phyloP scores from a whole-genome alignment of 108 stramenopile genomes.

The Asterionellopsis glacialis region DNA sequence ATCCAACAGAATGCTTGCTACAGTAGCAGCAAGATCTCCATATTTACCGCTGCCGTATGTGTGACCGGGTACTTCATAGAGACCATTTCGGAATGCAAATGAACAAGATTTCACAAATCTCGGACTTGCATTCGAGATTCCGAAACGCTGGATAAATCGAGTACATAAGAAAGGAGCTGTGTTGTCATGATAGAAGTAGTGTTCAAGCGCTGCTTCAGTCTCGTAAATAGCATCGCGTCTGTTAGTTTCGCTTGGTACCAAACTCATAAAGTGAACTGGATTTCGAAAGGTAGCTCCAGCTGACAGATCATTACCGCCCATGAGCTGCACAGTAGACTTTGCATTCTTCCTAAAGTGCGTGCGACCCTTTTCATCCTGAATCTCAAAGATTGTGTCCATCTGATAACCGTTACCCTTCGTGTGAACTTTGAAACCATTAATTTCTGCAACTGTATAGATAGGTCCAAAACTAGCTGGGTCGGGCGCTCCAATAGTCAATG shows the following conservation, averaged over 20 bases:
- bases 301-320: neutral
- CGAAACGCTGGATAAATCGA: constrained; percentile 42
- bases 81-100: constrained; percentile 31
- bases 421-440: constrained; percentile 8
- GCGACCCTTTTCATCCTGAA: constrained; percentile 17
- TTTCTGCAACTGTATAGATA: constrained; percentile 7
- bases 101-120: constrained; percentile 36
- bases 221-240: constrained; percentile 42
- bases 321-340: neutral
- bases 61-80: constrained; percentile 1
- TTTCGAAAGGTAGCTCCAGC: constrained; percentile 37
- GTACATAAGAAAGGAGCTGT: constrained; percentile 48
- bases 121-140: constrained; percentile 53
- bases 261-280: constrained; percentile 52
- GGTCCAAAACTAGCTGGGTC: constrained; percentile 24
- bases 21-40: constrained; percentile 54
- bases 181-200: constrained; percentile 55
- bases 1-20: constrained; percentile 51
- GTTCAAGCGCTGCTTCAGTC: constrained; percentile 50
- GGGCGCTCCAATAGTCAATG: constrained; percentile 33
- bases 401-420: constrained; percentile 10
- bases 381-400: constrained; percentile 22
- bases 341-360: constrained; percentile 8
- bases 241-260: constrained; percentile 15
- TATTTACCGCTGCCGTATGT: constrained; percentile 29